Evolutionary conservation across 192 early-diverging fungal genomes (phyloP).

Genomic region (Coemansia sp.): DNA sequence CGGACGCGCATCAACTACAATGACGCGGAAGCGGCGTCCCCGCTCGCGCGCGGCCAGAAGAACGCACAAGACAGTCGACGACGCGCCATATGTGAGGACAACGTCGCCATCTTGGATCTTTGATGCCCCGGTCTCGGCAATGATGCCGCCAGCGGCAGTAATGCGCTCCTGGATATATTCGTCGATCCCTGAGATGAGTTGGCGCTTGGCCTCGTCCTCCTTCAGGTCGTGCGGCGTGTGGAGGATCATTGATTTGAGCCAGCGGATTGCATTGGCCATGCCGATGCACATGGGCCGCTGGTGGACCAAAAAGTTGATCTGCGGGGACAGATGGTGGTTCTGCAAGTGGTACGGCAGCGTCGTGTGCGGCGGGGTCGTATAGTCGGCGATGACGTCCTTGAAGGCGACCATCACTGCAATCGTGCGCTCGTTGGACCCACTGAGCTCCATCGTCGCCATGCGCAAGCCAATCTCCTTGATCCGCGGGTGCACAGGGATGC

Average conservation of each 20-base stretch:
- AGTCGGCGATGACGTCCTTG: conserved; percentile 85
- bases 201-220: conserved; percentile 74
- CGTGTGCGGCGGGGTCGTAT: conserved; percentile 74
- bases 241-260: conserved; percentile 81
- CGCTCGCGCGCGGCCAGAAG: conserved; percentile 67
- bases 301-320: conserved; percentile 83
- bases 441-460: conserved; percentile 78
- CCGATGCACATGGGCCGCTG: conserved; percentile 83
- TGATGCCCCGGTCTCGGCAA: conserved; percentile 71
- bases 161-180: conserved; percentile 92
- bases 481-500: conserved; percentile 68
- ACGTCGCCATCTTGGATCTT: conserved; percentile 93
- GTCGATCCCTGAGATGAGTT: conserved; percentile 68
- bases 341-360: conserved; percentile 76
- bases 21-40: conserved; percentile 81
- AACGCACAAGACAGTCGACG: conserved; percentile 77
- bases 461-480: conserved; percentile 81
- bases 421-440: conserved; percentile 86
- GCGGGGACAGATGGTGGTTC: conserved; percentile 74
- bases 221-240: conserved; percentile 69
- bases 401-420: conserved; percentile 85
- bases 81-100: conserved; percentile 87
- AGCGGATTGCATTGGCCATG: conserved; percentile 90
- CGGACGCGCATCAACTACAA: conserved; percentile 87
- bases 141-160: conserved; percentile 68